Base-by-base conservation (phyloP, 768 basidiomycete genomes). In the Dioszegia hungarica region DNA sequence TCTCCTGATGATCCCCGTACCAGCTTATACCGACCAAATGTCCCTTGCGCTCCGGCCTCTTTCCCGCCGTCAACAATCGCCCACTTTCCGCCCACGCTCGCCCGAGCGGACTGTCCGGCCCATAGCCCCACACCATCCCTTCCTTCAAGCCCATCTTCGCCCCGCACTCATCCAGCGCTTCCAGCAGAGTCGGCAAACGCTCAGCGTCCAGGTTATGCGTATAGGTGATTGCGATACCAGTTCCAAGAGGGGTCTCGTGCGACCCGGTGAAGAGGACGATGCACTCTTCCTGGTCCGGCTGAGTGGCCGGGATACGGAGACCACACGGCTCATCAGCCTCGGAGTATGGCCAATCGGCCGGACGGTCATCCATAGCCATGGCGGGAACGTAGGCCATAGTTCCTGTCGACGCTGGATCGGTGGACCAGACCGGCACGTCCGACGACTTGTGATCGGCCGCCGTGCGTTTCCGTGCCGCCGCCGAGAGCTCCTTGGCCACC, bases 1-100 rank as follows among this genome's bases (percentile, higher is more conserved):
- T 34, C 9, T 54, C 41, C 2, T 57, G 63, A 19, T 56, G 22
- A 17, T 40, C n/a, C 1, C 68, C 68, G 47, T 70, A 70, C 66
- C 66, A 70, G 2, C 66, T 66, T 20, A 63, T 60, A 3, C 64
- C 64, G 9, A 71, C 43, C 15, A 71, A 40, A 62, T 71, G 69
- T 0, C 64, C 65, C 19, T 50, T 46, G 15, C 43, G 40, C 54
- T 63, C 69, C 15, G 38, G 15, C 31, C 69, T 43, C 36, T 46
- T 31, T 10, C 54, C 56, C 15, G 28, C 12, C 27, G 44, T 19
- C 11, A 49, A 56, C n/a, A 50, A 20, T 22, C 66, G 27, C 0
- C 49, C 63, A 1, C n/a, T 14, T 27, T 36, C 43, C 24, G 48
- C 27, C 60, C 60, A 70, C 4, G 65, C 56, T 19, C 54, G 28